Base-by-base conservation (phyloP, 2,329 filamentous ascomycete species). In the Sclerotinia sclerotiorum region DNA sequence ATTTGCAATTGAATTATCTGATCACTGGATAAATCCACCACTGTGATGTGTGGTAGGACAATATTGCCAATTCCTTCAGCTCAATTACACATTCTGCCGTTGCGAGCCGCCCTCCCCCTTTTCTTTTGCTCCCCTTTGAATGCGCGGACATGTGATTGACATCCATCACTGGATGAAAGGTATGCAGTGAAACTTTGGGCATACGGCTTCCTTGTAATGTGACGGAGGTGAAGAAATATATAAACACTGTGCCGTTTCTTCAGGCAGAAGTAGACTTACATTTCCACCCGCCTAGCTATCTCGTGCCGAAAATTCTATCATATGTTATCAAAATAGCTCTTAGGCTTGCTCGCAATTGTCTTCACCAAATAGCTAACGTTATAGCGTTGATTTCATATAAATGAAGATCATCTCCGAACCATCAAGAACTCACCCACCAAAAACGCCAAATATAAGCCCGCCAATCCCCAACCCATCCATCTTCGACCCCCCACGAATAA, bases 391-490 rank as follows among this genome's bases (percentile, higher is more conserved):
- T 13, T 42, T n/a, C 15, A 21, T 21, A 19, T 21, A 19, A 2
- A 27, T 42, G 2, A 27, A 24, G 10, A 10, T 52, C 55, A 44
- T 21, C 3, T 13, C 46, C 19, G 24, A 51, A 67, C 19, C 11
- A 27, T 5, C 1, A 39, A 42, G 63, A 74, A 73, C 67, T 74
- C 72, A 17, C 60, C 46, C 44, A 60, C 48, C 17, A 73, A 69
- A 68, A 80, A 80, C 3, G 64, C 72, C 19, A 78, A 62, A 68
- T 79, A 79, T 8, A 73, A 64, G n/a, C 65, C 72, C 24, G 79
- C 61, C 51, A 79, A 71, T 13, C 68, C 68, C 54, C 72, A 71
- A 21, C 78, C 78, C 74, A 79, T 76, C 78, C 77, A 79, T 44
- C 74, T 72, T 67, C 70, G 74, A 5, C 74, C 74, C 10, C 78